Evolutionary conservation across 1,284 basidiomycete genomes (phyloP).

Genomic region (Calocybe gambosa): DNA sequence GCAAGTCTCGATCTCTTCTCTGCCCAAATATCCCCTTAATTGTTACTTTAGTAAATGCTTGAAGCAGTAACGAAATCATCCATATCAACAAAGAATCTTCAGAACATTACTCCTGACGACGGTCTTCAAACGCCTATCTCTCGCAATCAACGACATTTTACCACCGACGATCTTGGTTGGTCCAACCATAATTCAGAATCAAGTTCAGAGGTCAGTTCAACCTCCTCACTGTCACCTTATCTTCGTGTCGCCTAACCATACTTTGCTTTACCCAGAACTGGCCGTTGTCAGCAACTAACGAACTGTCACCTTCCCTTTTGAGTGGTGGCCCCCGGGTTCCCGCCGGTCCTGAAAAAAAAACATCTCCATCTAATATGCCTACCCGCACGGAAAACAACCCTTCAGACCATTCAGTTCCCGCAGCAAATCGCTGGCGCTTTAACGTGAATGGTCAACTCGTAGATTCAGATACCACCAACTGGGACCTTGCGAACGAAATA

Average conservation of each 20-base stretch:
- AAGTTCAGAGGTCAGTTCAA: conserved; percentile 32
- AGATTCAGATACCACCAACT: conserved; percentile 50
- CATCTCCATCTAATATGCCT: conserved; percentile 36
- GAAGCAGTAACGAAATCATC: conserved; percentile 51
- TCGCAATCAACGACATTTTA: conserved; percentile 32
- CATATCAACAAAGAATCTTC: conserved; percentile 32
- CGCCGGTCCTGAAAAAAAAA: conserved; percentile 28
- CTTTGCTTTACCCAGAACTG: conserved; percentile 40
- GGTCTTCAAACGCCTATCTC: conserved; percentile 35
- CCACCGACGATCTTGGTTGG: conserved; percentile 34
- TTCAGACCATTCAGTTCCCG: conserved; percentile 25
- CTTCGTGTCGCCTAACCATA: too few relatives aligned
- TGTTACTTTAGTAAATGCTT: conserved; percentile 45
- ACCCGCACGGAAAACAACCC: conserved; percentile 34
- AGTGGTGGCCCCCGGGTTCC: conserved; percentile 25
- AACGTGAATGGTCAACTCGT: conserved; percentile 58
- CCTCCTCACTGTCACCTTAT: conserved; percentile 26
- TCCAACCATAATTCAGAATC: conserved; percentile 27
- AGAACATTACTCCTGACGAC: conserved; percentile 32
- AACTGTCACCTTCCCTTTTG: conserved; percentile 20
- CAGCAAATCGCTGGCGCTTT: conserved; percentile 52
- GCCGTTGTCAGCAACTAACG: conserved; percentile 32
- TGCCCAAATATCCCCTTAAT: conserved; percentile 22
- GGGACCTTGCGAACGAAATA: conserved; percentile 69
- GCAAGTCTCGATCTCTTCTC: conserved; percentile 30